Evolutionary conservation across 495 filamentous ascomycete genomes (phyloP), one percentile per base, ranked within the genome.

Genomic region (Mytilinidion resinicola): DNA sequence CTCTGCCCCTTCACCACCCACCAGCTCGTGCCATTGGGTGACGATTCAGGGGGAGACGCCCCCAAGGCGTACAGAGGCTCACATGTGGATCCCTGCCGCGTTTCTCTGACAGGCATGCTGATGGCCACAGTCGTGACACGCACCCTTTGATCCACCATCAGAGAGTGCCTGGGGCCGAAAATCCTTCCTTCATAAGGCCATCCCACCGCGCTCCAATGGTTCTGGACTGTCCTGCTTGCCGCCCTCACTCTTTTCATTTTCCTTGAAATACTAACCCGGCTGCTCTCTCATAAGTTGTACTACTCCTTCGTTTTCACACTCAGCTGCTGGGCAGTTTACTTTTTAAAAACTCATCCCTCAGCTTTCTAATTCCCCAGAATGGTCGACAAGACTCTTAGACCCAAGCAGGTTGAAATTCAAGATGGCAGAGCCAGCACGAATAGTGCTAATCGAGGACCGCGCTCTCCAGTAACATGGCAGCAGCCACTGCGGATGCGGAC

Each of bases 291-390:
- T 30, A 30, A 43, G 2, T 4, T 43, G 2, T 14, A 43, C 41
- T 14, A 19, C 41, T 43, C 8, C 41, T 14, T 43, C 41, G 14
- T 43, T 19, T 19, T 43, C 17, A 53, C 37, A 19, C 9, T 15
- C 51, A 46, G 53, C 63, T 66, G 63, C 63, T 62, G 63, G 63
- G 50, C 63, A 66, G 63, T 66, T 51, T 51, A 41, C 20, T 51
- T 51, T 49, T 11, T 30, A 30, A 30, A 30, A 30, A 2, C 53
- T 52, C 51, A 12, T 50, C 17, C 17, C 19, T 9, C n/a, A 8
- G 36, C 20, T n/a, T 8, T n/a, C 49, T 30, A 1, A 14, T 38
- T 25, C 33, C 20, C 48, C 53, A 61, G n/a, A 38, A 65, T 60
- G 53, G 59, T 51, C 54, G 9, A 55, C 42, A 66, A 62, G 17